Evolutionary conservation across 1,284 basidiomycete genomes (phyloP), one percentile per base, ranked within the genome.

Genomic region (Malassezia sympodialis): DNA sequence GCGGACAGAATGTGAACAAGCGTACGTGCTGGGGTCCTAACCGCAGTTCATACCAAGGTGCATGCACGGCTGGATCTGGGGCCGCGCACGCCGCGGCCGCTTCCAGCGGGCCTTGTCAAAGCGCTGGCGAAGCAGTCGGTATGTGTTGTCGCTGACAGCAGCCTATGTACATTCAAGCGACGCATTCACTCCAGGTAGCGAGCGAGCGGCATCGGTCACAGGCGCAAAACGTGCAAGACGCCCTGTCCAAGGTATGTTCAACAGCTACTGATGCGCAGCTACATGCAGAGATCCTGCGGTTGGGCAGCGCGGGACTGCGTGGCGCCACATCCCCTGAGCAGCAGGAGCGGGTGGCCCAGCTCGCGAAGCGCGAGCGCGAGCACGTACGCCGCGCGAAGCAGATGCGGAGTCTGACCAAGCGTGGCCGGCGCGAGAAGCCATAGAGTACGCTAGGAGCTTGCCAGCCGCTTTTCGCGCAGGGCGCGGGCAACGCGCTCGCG

Each of bases 1-100:
- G 58, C 28, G 58, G 58, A 11, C 58, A 60, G 47, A 56, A 60
- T 42, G 58, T 60, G 14, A 60, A 60, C 51, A 60, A 53, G 30
- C n/a, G 52, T 54, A 32, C n/a, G 52, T 19, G 15, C n/a, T 28
- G 11, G 2, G 32, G 15, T 21, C 27, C 24, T 30, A 19, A 23
- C 19, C n/a, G 32, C 12, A 53, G 56, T 54, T 6, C 51, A 50
- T 12, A 59, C 44, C 19, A 54, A 50, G 37, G 47, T 48, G 32
- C 37, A 40, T 26, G 53, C 53, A 4, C 40, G 41, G 17, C 35
- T 55, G 6, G 47, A 45, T 15, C 37, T 60, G 14, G 42, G 49
- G 2, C 26, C 39, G 1, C 27, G 30, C 3, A 34, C 40, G 11
- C 40, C 21, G 6, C 31, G 32, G 34, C 17, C 23, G 8, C 37